These are phyloP conservation scores for Colletotrichum gloeosporioides DNA, from an alignment of 2,329 filamentous ascomycete species.

Conservation along the genomic window DNA sequence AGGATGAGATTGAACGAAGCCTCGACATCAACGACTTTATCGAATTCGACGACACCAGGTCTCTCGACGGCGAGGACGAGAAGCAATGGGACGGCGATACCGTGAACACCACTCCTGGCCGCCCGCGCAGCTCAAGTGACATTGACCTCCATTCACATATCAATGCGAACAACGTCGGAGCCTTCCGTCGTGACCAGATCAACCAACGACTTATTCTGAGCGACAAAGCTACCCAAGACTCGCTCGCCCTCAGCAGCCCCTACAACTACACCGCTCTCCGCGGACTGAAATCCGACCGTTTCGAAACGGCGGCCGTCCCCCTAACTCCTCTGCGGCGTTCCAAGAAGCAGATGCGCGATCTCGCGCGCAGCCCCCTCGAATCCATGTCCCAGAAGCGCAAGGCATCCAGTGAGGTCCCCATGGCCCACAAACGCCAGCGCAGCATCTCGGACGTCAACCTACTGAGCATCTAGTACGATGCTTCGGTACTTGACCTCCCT, in stretches of 20 bases:
- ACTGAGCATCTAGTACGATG: constrained; percentile 44
- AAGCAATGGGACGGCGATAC: constrained; percentile 53
- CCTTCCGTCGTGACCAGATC: constrained; percentile 75
- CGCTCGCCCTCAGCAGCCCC: constrained; percentile 65
- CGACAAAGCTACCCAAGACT: constrained; percentile 66
- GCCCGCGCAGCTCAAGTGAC: constrained; percentile 55
- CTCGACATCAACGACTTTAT: constrained; percentile 77
- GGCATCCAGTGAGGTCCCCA: constrained; percentile 48
- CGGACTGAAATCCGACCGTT: constrained; percentile 69
- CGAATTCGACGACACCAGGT: constrained; percentile 65
- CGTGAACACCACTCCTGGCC: constrained; percentile 56
- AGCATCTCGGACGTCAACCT: constrained; percentile 63
- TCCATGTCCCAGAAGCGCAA: constrained; percentile 59
- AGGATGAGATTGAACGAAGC: constrained; percentile 67
- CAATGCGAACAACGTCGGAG: constrained; percentile 72
- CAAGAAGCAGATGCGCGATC: constrained; percentile 51
- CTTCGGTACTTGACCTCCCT: constrained; percentile 4
- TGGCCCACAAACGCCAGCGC: constrained; percentile 60
- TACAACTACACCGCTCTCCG: constrained; percentile 66
- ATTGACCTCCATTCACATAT: constrained; percentile 62
- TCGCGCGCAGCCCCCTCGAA: constrained; percentile 56
- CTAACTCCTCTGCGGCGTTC: constrained; percentile 70
- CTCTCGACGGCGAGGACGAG: constrained; percentile 63
- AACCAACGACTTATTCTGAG: constrained; percentile 66
- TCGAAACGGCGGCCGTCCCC: constrained; percentile 70